Conservation (phyloP, 768 basidiomycete genomes). For the Roridomyces roridus region DNA sequence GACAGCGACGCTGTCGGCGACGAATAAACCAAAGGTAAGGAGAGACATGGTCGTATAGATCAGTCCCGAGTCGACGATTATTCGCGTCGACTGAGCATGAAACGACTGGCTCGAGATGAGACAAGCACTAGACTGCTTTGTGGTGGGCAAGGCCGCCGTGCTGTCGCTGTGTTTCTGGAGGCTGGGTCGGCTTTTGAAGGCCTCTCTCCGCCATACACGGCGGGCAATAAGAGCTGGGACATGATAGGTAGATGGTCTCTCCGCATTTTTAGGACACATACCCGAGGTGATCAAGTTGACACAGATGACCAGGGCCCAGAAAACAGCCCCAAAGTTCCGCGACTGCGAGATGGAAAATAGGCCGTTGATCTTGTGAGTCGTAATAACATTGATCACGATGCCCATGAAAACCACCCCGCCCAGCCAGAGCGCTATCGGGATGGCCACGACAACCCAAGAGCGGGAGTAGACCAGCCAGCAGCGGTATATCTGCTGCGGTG, state of each 20-base stretch:
- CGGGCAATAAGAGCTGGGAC: constrained; percentile 10
- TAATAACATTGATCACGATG: constrained; percentile 7
- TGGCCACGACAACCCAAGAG: background rate
- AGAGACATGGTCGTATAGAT: constrained; percentile 13
- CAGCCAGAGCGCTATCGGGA: constrained; percentile 10
- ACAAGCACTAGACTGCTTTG: background rate
- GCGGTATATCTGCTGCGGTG: constrained; percentile 17
- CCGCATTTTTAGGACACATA: background rate
- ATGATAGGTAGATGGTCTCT: background rate
- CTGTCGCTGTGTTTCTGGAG: background rate
- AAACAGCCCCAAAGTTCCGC: background rate
- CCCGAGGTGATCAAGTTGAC: constrained; percentile 20
- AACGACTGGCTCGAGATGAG: background rate
- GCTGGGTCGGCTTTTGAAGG: background rate
- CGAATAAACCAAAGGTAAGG: constrained; percentile 12
- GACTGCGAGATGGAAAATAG: background rate
- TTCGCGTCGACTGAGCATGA: background rate
- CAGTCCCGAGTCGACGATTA: constrained; percentile 18
- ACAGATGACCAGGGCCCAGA: constrained; percentile 15
- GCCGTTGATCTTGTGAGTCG: background rate
- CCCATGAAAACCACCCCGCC: constrained; percentile 17
- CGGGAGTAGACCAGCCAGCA: constrained; percentile 20
- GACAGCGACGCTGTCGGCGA: constrained; percentile 2
- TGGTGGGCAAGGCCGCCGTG: background rate
- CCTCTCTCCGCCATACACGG: constrained; percentile 1